Base-by-base conservation (phyloP, 352 stramenopile species). In the Pythium monospermum region DNA sequence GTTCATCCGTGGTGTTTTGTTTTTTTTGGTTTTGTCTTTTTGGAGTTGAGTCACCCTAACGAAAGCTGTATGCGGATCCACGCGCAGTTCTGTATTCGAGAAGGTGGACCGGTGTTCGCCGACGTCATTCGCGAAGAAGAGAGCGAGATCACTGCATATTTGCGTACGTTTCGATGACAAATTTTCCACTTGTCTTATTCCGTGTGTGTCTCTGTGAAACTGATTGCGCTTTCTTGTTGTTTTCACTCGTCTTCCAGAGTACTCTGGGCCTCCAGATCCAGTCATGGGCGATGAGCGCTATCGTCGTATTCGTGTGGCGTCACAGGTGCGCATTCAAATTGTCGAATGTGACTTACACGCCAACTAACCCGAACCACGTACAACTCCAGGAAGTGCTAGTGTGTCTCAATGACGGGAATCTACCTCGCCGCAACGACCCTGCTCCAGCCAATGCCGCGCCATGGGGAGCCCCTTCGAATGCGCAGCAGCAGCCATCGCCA, bases 231-330 rank as follows among this genome's bases (percentile, higher is more conserved):
- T 57, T 22, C 22, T 49, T 36, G 37, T 11, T 25, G 28, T 46
- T 23, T 49, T 13, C 27, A 22, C 27, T 22, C 63, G 7, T 13
- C 30, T 35, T 13, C 35, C 45, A 94, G 83, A 94, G 51, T 87
- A 75, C 61, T 80, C 76, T n/a, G 83, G 83, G 0, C 68, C 74
- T 7, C 71, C 72, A 18, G 83, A 94, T 59, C 78, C 83, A 10
- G 69, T 87, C 30, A 87, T 87, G 53, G 80, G 80, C 25, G 81
- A 94, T 37, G 83, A 94, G 53, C 85, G 85, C 50, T 88, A 87
- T 56, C 80, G 83, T 22, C 83, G 81, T n/a, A 88, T 94, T 57
- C 77, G 83, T 13, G 80, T 89, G 15, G 76, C 81, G 25, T 69
- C 75, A 15, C 80, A 92, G 69, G 77, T 88, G 39, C 30, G 13